Percentiles rank a stretch among this genome's conserved stretches.
Conservation (phyloP, 139 green algal species). For the Chlamydomonas urium region DNA sequence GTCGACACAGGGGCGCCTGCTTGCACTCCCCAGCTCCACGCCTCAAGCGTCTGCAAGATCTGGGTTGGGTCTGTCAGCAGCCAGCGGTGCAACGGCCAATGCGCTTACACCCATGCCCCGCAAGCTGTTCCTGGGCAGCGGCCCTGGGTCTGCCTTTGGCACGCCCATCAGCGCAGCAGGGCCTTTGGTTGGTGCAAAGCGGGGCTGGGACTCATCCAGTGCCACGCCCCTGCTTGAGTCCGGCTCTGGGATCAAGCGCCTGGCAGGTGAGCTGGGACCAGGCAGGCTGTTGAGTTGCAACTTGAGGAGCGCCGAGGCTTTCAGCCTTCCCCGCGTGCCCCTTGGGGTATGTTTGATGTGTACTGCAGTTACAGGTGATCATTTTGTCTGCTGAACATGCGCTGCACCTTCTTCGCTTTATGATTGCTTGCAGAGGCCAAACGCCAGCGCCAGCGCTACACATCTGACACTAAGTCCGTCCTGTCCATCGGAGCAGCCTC, state of each 20-base stretch:
- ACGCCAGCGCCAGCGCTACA: conserved; percentile 20
- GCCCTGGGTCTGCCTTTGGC: neutral
- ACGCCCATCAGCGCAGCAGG: neutral
- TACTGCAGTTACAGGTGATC: too few species aligned
- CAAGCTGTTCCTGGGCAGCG: conserved; percentile 4
- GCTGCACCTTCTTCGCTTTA: too few species aligned
- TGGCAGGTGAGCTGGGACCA: conserved; percentile 16
- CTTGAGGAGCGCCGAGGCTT: too few species aligned
- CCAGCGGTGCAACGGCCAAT: neutral
- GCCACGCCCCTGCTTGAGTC: too few species aligned
- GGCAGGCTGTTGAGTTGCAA: too few species aligned
- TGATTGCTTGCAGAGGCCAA: conserved; percentile 31
- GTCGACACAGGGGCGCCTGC: too few species aligned
- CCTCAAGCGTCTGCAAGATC: too few species aligned
- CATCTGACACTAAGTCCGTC: neutral
- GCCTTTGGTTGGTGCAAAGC: neutral
- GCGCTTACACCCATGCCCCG: conserved; percentile 1
- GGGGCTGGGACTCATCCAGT: neutral
- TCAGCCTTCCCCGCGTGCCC: too few species aligned
- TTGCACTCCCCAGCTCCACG: too few species aligned
- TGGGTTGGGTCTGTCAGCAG: too few species aligned
- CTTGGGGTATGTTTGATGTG: too few species aligned
- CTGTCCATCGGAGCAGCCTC: neutral
- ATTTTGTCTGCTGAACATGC: too few species aligned
- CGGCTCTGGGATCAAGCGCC: conserved; percentile 9